These are phyloP conservation scores for Porpolomopsis calyptriformis DNA, from an alignment of 768 basidiomycete species.

Conservation along the genomic window DNA sequence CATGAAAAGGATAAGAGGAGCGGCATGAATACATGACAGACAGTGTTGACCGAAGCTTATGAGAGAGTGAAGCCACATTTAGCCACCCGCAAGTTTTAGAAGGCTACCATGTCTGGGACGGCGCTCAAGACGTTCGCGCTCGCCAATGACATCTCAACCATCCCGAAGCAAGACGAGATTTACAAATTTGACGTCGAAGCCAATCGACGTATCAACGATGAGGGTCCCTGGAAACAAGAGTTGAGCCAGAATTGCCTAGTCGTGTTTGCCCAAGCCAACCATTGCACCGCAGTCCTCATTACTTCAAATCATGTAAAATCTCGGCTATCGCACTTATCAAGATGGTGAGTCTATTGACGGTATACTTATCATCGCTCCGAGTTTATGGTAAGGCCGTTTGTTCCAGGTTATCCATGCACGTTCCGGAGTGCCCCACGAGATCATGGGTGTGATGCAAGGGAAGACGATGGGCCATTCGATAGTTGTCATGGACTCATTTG, in stretches of 20 bases:
- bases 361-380: conserved; percentile 1
- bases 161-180: conserved; percentile 71
- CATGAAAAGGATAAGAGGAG: neutral
- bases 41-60: neutral
- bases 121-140: conserved; percentile 69
- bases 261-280: conserved; percentile 3
- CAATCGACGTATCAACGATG: conserved; percentile 54
- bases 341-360: conserved; percentile 44
- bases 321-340: conserved; percentile 93
- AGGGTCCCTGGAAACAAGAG: conserved; percentile 84
- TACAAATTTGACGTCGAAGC: conserved; percentile 63
- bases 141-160: conserved; percentile 55
- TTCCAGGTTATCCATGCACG: conserved; percentile 91
- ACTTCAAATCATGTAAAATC: conserved; percentile 87
- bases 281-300: conserved; percentile 46
- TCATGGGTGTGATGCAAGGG: conserved; percentile 99
- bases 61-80: neutral
- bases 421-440: conserved; percentile 94
- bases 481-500: conserved; percentile 93
- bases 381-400: conserved; percentile 5
- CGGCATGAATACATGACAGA: conserved; percentile 7
- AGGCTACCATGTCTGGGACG: no score
- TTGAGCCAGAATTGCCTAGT: conserved; percentile 30
- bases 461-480: conserved; percentile 74
- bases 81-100: no score